phyloP scores from a whole-genome alignment of 1,139 yeast species.

The Magnusiomyces fungicola region DNA sequence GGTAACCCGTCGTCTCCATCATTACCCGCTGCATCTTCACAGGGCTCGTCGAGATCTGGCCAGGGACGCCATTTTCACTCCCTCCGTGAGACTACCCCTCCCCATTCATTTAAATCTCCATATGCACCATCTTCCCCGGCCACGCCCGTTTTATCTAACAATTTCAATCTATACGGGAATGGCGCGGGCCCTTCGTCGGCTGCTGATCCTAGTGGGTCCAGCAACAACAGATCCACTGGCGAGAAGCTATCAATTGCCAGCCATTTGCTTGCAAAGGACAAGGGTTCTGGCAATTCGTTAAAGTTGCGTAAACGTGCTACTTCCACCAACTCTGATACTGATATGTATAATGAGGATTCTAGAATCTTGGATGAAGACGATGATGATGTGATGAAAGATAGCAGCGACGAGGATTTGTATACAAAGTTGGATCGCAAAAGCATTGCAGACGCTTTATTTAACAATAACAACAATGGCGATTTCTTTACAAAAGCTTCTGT shows the following conservation, averaged over 20 bases:
- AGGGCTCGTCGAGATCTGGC: not conserved
- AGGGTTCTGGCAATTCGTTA: too few species aligned
- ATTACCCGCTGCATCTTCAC: not conserved
- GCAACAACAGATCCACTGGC: too few species aligned
- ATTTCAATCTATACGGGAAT: too few species aligned
- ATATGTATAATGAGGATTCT: too few species aligned
- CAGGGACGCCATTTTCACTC: not conserved
- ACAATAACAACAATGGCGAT: not conserved
- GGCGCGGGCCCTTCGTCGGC: too few species aligned
- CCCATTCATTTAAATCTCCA: conserved; percentile 13
- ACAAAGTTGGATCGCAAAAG: not conserved
- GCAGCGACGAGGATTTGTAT: not conserved
- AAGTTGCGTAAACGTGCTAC: too few species aligned
- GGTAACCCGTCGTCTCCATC: not conserved
- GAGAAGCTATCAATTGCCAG: too few species aligned
- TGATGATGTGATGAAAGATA: not conserved
- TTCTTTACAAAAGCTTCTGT: not conserved
- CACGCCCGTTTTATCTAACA: conserved; percentile 12
- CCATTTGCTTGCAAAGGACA: too few species aligned
- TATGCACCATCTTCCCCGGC: conserved; percentile 15
- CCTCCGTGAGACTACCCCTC: conserved; percentile 14
- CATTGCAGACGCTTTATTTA: not conserved
- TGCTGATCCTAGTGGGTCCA: too few species aligned
- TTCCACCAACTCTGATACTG: too few species aligned
- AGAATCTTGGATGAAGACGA: not conserved